These are phyloP conservation scores for Metschnikowia kunwiensis DNA, from an alignment of 805 yeast genomes.

Conservation along the genomic window DNA sequence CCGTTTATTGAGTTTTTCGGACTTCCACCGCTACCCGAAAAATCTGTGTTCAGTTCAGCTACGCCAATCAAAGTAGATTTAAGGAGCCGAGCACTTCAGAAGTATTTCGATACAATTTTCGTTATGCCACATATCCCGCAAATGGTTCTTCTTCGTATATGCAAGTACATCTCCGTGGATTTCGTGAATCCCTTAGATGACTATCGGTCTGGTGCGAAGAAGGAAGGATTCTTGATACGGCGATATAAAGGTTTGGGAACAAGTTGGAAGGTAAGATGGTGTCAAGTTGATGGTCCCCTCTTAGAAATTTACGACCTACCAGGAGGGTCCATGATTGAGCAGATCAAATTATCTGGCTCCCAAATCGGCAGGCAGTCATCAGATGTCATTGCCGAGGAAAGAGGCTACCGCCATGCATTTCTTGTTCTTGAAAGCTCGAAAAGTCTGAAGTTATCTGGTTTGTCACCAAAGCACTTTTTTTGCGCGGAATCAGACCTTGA, in stretches of 20 bases:
- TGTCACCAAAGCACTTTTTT: conserved; percentile 54
- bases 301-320: conserved; percentile 57
- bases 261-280: conserved; percentile 68
- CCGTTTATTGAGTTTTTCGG: conserved; percentile 49
- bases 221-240: conserved; percentile 64
- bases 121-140: conserved; percentile 57
- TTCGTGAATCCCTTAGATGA: conserved; percentile 59
- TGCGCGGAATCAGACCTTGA: conserved; percentile 80
- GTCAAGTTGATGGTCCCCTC: conserved; percentile 58
- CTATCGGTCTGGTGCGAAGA: conserved; percentile 49
- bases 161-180: conserved; percentile 66
- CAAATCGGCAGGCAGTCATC: conserved; percentile 54
- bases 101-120: conserved; percentile 57
- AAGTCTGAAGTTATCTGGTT: conserved; percentile 28
- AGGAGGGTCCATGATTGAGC: conserved; percentile 53
- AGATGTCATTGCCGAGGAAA: conserved; percentile 41
- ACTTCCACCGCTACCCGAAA: conserved; percentile 65
- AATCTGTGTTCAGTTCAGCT: conserved; percentile 50
- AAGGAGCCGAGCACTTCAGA: conserved; percentile 53
- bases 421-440: conserved; percentile 48
- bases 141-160: conserved; percentile 48
- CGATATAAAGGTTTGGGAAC: conserved; percentile 61
- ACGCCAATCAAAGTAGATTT: conserved; percentile 64
- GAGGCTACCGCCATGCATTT: conserved; percentile 60
- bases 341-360: conserved; percentile 46